Evolutionary conservation across 305 asterid species (phyloP).

Genomic region (Fraxinus latifolia): DNA sequence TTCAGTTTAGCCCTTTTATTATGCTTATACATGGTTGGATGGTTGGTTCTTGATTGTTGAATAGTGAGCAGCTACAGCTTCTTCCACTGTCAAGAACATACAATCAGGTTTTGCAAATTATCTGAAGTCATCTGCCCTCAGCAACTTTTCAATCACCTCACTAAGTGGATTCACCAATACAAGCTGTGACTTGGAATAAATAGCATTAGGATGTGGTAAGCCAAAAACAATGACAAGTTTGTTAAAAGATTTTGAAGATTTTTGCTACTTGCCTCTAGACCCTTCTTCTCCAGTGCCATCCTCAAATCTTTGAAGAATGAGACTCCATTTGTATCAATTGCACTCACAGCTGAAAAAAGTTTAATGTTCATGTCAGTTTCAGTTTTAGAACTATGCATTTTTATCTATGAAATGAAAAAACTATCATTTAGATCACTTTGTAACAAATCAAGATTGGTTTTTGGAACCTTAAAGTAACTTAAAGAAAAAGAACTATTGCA

Average conservation of each 20-base stretch:
- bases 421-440: not conserved
- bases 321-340: conserved; percentile 74
- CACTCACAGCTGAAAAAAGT: conserved; percentile 58
- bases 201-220: not conserved
- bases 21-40: conserved; percentile 39
- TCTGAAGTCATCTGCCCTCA: conserved; percentile 44
- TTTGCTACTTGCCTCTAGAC: conserved; percentile 54
- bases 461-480: not conserved
- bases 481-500: not conserved
- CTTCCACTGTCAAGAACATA: conserved; percentile 81
- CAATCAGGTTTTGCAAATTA: conserved; percentile 48
- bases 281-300: conserved; percentile 52
- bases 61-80: conserved; percentile 62
- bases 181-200: conserved; percentile 40
- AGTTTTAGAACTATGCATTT: not conserved
- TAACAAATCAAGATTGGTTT: not conserved
- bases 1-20: not conserved
- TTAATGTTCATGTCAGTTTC: not conserved
- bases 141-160: conserved; percentile 74
- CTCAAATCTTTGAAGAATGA: conserved; percentile 75
- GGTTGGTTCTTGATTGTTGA: conserved; percentile 49
- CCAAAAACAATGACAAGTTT: not conserved
- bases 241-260: not conserved
- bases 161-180: conserved; percentile 83
- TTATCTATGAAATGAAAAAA: not conserved